Percentiles rank a stretch among this genome's conserved stretches.
Evolutionary conservation across 2,329 filamentous ascomycete species (phyloP).

Genomic region (Ophiognomonia clavigignenti-juglandacearum): DNA sequence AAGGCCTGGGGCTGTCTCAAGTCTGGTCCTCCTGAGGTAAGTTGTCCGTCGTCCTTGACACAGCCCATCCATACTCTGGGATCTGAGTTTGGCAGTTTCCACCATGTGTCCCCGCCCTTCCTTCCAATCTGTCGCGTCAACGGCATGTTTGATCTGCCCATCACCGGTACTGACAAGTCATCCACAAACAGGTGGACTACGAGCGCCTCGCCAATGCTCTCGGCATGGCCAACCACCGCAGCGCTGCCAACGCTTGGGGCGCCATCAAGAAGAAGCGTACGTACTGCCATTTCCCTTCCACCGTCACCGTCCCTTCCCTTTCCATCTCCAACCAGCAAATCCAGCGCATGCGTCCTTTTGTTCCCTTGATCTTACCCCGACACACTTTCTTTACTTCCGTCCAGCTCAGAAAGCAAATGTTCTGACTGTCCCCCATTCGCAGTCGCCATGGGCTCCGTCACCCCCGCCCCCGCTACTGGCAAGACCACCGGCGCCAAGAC

Average conservation of each 20-base stretch:
- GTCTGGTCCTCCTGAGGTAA: slow-evolving; percentile 12
- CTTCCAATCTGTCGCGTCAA: no score
- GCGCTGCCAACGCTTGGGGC: slow-evolving; percentile 13
- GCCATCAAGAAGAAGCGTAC: slow-evolving; percentile 15
- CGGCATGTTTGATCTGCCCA: no score
- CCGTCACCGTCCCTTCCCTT: neutral
- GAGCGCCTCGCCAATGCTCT: slow-evolving; percentile 58
- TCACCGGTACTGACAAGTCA: neutral
- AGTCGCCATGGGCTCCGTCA: neutral
- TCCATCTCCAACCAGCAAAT: neutral
- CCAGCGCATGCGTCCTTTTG: neutral
- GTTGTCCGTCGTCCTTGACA: neutral
- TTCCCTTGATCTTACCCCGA: neutral
- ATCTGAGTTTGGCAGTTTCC: neutral
- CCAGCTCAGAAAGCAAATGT: no score
- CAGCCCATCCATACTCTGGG: neutral
- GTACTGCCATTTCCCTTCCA: neutral
- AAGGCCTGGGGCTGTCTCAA: slow-evolving; percentile 13
- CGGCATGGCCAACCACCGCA: slow-evolving; percentile 13
- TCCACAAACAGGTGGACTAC: slow-evolving; percentile 10
- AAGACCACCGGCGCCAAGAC: slow-evolving; percentile 5
- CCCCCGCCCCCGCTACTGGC: neutral
- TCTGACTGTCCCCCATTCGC: neutral
- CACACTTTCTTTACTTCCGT: no score
- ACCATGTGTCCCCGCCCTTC: neutral